phyloP scores from a whole-genome alignment of 352 stramenopile genomes.

The Phytophthora europaea region DNA sequence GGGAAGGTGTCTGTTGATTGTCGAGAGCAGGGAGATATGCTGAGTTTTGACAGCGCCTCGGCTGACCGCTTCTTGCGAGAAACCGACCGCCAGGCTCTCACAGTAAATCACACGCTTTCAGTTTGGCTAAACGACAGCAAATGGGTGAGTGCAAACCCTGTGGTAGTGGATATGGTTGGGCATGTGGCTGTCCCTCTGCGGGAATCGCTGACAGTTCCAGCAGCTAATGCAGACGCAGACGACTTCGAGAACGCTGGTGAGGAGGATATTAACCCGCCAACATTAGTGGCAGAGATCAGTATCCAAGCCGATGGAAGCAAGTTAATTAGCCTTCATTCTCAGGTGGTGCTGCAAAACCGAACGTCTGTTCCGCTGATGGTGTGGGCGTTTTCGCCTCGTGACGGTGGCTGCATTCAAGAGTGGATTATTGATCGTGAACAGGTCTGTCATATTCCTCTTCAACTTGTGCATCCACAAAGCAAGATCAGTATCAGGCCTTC shows the following conservation, averaged over 20 bases:
- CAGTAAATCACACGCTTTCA: slow-evolving; percentile 90
- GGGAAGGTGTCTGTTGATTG: slow-evolving; percentile 87
- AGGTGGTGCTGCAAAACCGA: slow-evolving; percentile 89
- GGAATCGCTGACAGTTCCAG: slow-evolving; percentile 44
- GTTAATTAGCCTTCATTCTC: slow-evolving; percentile 88
- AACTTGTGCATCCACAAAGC: slow-evolving; percentile 88
- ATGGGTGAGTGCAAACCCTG: slow-evolving; percentile 88
- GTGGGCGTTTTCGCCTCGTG: slow-evolving; percentile 88
- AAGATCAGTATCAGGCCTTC: slow-evolving; percentile 91
- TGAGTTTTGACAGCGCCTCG: slow-evolving; percentile 88
- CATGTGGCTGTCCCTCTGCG: slow-evolving; percentile 85
- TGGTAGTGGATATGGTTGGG: slow-evolving; percentile 90
- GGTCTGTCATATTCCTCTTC: slow-evolving; percentile 82
- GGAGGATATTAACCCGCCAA: slow-evolving; percentile 73
- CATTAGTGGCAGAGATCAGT: slow-evolving; percentile 87
- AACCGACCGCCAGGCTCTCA: slow-evolving; percentile 76
- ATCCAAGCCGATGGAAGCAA: slow-evolving; percentile 92
- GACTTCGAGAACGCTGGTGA: slow-evolving; percentile 50
- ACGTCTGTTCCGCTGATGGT: slow-evolving; percentile 90
- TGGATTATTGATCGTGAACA: slow-evolving; percentile 90
- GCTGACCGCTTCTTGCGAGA: slow-evolving; percentile 82
- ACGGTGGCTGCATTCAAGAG: slow-evolving; percentile 76
- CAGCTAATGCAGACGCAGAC: slow-evolving; percentile 31
- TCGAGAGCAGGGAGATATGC: slow-evolving; percentile 86
- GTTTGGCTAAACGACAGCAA: slow-evolving; percentile 89